Conservation (phyloP, 179 eudicot species). For the Gypsophila paniculata region DNA sequence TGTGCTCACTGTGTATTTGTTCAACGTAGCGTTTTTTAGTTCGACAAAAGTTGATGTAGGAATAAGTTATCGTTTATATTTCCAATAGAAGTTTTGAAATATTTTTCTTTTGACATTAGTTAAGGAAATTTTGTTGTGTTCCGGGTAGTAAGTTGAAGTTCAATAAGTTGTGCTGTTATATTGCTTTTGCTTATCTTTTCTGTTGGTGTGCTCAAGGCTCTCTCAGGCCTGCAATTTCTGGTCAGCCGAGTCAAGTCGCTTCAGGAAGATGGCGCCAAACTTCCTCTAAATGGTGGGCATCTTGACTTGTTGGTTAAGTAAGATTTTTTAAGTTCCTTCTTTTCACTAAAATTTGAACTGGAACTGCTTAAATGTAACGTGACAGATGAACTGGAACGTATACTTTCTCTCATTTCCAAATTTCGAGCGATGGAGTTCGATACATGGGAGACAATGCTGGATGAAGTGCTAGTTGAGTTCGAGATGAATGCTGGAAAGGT, state of each 20-base stretch:
- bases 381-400: constrained; percentile 60
- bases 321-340: not conserved
- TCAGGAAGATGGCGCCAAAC: constrained; percentile 74
- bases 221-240: constrained; percentile 78
- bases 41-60: not conserved
- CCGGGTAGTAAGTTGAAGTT: not conserved
- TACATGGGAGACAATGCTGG: constrained; percentile 73
- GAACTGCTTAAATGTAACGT: constrained; percentile 11
- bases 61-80: not conserved
- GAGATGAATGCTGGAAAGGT: constrained; percentile 91
- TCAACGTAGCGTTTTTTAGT: too few relatives aligned
- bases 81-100: not conserved
- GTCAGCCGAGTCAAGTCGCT: constrained; percentile 52
- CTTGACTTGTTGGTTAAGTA: constrained; percentile 13
- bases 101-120: not conserved
- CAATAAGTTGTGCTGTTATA: too few relatives aligned
- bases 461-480: constrained; percentile 67
- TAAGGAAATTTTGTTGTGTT: not conserved
- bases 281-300: constrained; percentile 62
- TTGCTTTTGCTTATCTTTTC: constrained; percentile 18
- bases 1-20: too few relatives aligned
- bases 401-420: constrained; percentile 50
- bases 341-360: constrained; percentile 2
- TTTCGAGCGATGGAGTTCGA: constrained; percentile 85
- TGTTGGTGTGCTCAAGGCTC: constrained; percentile 52